Base-by-base conservation (phyloP, 306 rosid genomes). In the Vicia villosa region DNA sequence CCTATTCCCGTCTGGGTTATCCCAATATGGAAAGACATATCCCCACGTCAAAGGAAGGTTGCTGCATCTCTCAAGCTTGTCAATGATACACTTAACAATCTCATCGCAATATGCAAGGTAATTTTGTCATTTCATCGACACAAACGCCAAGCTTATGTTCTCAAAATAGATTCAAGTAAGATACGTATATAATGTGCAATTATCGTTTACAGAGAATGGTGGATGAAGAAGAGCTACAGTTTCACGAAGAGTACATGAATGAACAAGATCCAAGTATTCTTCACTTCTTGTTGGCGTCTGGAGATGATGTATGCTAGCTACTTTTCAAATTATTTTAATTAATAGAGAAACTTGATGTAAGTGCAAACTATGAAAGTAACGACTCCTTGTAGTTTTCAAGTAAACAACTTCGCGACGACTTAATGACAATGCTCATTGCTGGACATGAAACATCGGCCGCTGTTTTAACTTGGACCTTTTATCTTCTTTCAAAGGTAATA, bases 381-480 rank as follows among this genome's bases (percentile, higher is more conserved):
- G 50, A 62, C 52, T 74, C 45, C 66, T 79, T 81, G 74, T 82
- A 94, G 99, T 89, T 94, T 61, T 87, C 99, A 24, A 89, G 99
- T 82, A 94, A 91, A 91, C 99, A 94, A 85, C 99, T 94, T 43
- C 96, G 97, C 14, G 99, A 94, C 24, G 99, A 94, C 85, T 87
- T 94, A 87, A 94, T 89, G 97, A 94, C 99, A 22, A 81, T 94
- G 97, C 99, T 94, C 73, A 94, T 91, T 65, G 99, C 99, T 55
- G 99, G 99, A 77, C 99, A 94, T 76, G 99, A 94, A 87, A 94
- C 99, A 66, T 81, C 99, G 34, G 99, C 99, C 50, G 97, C 99
- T 68, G 97, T 94, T 74, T 84, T 94, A 65, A 94, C 99, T 56
- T 94, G 99, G 99, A 94, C 99, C 40, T 91, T 91, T 82, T 91